Evolutionary conservation across 371 early-diverging fungal genomes (phyloP).

Genomic region (Mucor saturninus): DNA sequence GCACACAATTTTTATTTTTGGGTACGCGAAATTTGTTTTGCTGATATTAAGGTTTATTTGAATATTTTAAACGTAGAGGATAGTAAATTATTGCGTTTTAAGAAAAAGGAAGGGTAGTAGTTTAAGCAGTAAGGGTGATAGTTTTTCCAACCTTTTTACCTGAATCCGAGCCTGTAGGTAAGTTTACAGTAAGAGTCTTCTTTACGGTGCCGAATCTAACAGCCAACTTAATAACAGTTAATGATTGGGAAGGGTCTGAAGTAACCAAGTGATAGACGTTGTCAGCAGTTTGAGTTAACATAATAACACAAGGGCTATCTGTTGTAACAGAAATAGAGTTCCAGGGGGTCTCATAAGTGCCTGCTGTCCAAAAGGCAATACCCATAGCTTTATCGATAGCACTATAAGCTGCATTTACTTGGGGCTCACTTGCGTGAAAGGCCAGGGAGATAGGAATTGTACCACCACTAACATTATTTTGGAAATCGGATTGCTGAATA

Average conservation of each 20-base stretch:
- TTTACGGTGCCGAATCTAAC: conserved; percentile 5
- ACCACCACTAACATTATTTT: not conserved
- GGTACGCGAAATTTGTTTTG: no score
- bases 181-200: not conserved
- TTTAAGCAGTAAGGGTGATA: conserved; percentile 1
- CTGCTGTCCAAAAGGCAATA: conserved; percentile 38
- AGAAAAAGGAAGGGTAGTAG: no score
- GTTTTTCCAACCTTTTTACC: conserved; percentile 18
- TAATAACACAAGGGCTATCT: conserved; percentile 20
- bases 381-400: conserved; percentile 20
- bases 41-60: no score
- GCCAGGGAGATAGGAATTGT: conserved; percentile 18
- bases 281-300: conserved; percentile 7
- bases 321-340: conserved; percentile 6
- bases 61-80: no score
- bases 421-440: conserved; percentile 20
- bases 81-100: no score
- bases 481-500: conserved; percentile 12
- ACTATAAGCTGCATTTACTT: conserved; percentile 29
- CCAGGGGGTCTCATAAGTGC: conserved; percentile 25
- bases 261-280: conserved; percentile 17
- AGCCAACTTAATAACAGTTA: conserved; percentile 13
- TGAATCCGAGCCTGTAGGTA: conserved; percentile 23
- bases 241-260: conserved; percentile 32
- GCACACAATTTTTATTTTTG: no score